Base-by-base conservation (phyloP, 768 basidiomycete species). In the Xerocomus potaroensis region DNA sequence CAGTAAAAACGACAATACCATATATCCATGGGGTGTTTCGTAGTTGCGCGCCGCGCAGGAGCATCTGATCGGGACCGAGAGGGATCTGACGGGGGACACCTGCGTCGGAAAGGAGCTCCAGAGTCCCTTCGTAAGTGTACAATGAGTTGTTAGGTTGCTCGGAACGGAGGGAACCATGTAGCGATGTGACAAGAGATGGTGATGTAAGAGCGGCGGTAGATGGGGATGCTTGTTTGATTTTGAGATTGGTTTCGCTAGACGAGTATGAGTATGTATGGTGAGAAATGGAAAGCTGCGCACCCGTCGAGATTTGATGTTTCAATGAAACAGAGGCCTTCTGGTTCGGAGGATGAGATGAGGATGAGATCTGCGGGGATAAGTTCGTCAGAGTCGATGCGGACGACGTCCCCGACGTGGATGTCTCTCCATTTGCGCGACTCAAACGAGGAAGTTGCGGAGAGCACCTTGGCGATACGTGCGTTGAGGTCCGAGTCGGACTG, bases 271-370 rank as follows among this genome's bases (percentile, higher is more conserved):
- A 1, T 14, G 26, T 29, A 38, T 1, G 21, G 15, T 3, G 2
- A 1, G 12, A 3, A 3, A 18, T 1, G 48, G 15, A 26, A n/a
- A 5, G 8, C 30, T 14, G 55, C 70, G 55, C 73, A 94, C 92
- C 95, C 96, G 59, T 99, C 96, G 22, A 99, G 76, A 65, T 99
- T 99, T 7, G 90, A 88, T 0, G 96, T 99, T 67, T 99, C 96
- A 51, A 98, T 91, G 63, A 97, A 99, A 56, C 95, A 97, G 37
- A 98, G 72, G 0, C 96, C 93, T 63, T 99, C 96, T 1, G 96
- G 96, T 65, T 99, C 96, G 63, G 88, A 91, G 11, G 89, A 91
- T 50, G 82, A 83, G 43, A 98, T 55, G 40, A 98, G 72, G 1
- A 97, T 63, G 68, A 96, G 75, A 68, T 99, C 96, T 10, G 96